Evolutionary conservation across 176 grass and related monocot species (phyloP), one percentile per base, ranked within the genome.

Genomic region (Puccinellia tenuiflora): DNA sequence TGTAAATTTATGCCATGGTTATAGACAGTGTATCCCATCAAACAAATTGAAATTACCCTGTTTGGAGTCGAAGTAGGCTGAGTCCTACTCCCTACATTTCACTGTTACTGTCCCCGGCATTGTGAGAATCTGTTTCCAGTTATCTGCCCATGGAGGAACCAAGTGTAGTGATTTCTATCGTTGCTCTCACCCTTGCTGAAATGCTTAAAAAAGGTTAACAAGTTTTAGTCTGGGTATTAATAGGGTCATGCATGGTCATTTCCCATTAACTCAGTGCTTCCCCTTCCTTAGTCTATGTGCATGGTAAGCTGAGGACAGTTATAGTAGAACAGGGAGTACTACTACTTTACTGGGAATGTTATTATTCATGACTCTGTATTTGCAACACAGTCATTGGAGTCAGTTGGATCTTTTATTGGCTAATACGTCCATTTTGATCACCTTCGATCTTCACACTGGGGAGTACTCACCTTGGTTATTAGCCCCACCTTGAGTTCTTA

Each of bases 1-100:
- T 5, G 65, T 87, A 79, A 60, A 48, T 60, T 25, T 37, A 59
- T 88, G 25, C 33, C 33, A 80, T 42, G 53, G 28, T 80, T 25
- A 61, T 47, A 26, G 13, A 17, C 1, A 9, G 25, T 48, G 31
- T 51, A 74, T 52, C 17, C 9, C 17, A 21, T 74, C 9, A 30
- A 74, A 48, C 8, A 73, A 74, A 50, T 21, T 51, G 25, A 50
- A 50, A 73, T 20, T 73, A 47, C 13, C 70, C 16, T 47, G 40
- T 20, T 31, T 47, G 40, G 25, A 72, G 43, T 72, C 6, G 3
- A 46, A 47, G 2, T 72, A 47, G 39, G 22, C 68, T 45, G 22
- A 71, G 68, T 72, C 68, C 22, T 73, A 29, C 25, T 45, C 35
- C 10, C 21, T 24, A 12, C 66, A 24, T 69, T 14, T 40, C 10